Base-by-base conservation (phyloP, 164 flowering plant species). In the Litsea cubeba region DNA sequence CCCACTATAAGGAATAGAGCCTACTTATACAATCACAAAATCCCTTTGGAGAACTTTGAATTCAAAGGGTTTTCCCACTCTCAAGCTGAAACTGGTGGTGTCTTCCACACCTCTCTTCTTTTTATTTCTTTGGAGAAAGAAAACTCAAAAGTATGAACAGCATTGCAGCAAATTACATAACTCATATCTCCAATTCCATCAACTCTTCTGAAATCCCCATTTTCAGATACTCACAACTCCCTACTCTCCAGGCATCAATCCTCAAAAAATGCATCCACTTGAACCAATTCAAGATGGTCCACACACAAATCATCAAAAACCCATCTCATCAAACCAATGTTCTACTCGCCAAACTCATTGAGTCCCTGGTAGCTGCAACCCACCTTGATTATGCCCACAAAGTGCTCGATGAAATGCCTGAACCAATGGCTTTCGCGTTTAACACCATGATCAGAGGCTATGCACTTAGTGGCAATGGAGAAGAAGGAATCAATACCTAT, bases 381-480 rank as follows among this genome's bases (percentile, higher is more conserved):
- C 76, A 79, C 30, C 54, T 74, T 50, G 63, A 74, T 12, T 77
- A 77, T 24, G 80, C 82, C 14, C 50, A 60, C 71, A 71, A 40
- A 30, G 80, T 80, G 40, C 77, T 77, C 69, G 68, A 77, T 0
- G 62, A 69, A 28, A 80, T 77, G 65, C 6, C 50, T 0, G 74
- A 76, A 76, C 76, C 79, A 73, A 76, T 76, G 6, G 65, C 76
- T 25, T 79, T 79, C 6, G 60, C 70, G 7, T 76, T 57, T 68
- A 79, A 79, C 82, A 79, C 79, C 67, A 73, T 79, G 74, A 65
- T 76, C 17, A 76, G 79, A 30, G 82, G 67, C 22, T 76, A 73
- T 12, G 74, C 79, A 4, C 17, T 40, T 20, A 50, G 26, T 17
- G 71, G 69, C n/a, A 12, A 58, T 26, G 30, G 23, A 26, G 46